Percentiles rank a stretch among this genome's conserved stretches.
These are phyloP conservation scores for Penicilliopsis zonata DNA, from an alignment of 495 filamentous ascomycete species.

Conservation along the genomic window DNA sequence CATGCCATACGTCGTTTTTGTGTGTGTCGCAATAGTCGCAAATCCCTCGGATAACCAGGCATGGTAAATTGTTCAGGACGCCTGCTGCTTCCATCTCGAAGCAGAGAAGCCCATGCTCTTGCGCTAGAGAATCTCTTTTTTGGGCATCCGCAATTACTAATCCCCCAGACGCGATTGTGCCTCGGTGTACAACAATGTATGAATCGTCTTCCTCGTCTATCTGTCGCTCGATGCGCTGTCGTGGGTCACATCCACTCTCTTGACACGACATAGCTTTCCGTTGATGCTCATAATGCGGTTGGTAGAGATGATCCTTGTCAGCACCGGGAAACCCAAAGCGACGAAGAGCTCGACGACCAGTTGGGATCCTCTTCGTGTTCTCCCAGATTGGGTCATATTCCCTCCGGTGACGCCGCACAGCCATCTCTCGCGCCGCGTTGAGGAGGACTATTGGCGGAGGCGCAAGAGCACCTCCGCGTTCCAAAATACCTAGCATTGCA, in stretches of 20 bases:
- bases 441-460: conserved; percentile 11
- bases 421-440: conserved; percentile 8
- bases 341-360: conserved; percentile 2
- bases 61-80: conserved; percentile 15
- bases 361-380: conserved; percentile 7
- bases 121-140: conserved; percentile 8
- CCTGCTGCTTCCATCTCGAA: conserved; percentile 35
- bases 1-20: conserved; percentile 10
- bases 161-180: conserved; percentile 24
- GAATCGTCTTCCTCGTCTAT: conserved; percentile 4
- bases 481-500: conserved; percentile 9
- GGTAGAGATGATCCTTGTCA: conserved; percentile 14
- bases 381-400: conserved; percentile 6
- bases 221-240: conserved; percentile 4
- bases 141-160: conserved; percentile 16
- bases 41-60: conserved; percentile 27
- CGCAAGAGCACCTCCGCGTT: conserved; percentile 7
- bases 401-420: conserved; percentile 2
- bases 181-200: conserved; percentile 16
- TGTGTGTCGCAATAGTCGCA: conserved; percentile 31
- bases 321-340: conserved; percentile 8
- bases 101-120: conserved; percentile 13
- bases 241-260: conserved; percentile 7
- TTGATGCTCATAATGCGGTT: conserved; percentile 11
- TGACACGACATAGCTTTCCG: conserved; percentile 4